These are phyloP conservation scores for Tardiomyces digboiensis DNA, from an alignment of 1,139 yeast species.

Conservation along the genomic window DNA sequence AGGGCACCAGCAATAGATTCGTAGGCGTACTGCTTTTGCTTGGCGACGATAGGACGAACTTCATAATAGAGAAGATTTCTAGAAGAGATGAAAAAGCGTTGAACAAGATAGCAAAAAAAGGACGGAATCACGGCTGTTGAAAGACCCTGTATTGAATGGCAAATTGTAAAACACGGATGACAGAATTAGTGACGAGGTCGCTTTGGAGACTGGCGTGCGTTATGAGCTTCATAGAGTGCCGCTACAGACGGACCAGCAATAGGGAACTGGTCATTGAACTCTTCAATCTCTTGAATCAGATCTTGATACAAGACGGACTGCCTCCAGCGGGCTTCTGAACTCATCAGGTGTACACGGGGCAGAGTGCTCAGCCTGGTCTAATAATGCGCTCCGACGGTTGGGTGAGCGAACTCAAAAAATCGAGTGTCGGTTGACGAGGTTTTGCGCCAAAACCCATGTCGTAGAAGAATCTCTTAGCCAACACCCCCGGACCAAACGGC, in stretches of 20 bases:
- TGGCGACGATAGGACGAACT: constrained; percentile 69
- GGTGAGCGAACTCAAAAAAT: constrained; percentile 69
- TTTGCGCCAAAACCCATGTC: constrained; percentile 63
- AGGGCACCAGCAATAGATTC: constrained; percentile 74
- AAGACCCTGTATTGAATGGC: constrained; percentile 37
- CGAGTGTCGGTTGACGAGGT: constrained; percentile 74
- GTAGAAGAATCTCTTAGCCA: no score
- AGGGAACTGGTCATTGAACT: constrained; percentile 20
- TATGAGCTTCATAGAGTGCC: constrained; percentile 41
- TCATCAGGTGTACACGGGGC: constrained; percentile 67
- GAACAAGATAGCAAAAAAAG: constrained; percentile 70
- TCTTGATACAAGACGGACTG: constrained; percentile 41
- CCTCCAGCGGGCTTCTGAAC: constrained; percentile 57
- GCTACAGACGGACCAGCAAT: constrained; percentile 18
- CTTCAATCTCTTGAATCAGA: constrained; percentile 34
- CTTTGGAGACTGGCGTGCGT: constrained; percentile 46
- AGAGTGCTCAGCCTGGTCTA: constrained; percentile 44
- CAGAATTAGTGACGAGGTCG: constrained; percentile 60
- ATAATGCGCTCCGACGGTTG: constrained; percentile 59
- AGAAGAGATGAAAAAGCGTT: constrained; percentile 68
- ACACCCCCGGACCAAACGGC: no score
- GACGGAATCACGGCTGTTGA: constrained; percentile 60
- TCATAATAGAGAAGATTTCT: constrained; percentile 64
- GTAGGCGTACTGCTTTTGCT: constrained; percentile 69
- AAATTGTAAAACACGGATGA: constrained; percentile 70